phyloP scores from a whole-genome alignment of 1,284 basidiomycete species.

The Trichosporon coremiiforme region DNA sequence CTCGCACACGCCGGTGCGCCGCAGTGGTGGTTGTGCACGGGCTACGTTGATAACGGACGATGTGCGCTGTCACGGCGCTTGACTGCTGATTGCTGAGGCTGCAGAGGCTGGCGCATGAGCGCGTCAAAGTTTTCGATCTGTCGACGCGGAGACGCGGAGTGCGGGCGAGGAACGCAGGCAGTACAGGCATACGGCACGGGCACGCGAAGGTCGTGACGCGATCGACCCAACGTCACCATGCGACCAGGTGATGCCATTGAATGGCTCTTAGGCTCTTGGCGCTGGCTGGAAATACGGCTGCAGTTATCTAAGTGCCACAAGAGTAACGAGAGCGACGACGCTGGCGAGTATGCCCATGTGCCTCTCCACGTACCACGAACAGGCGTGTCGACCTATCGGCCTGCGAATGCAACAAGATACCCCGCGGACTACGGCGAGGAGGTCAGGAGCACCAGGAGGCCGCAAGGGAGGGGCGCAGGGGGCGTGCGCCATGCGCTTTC shows the following conservation, averaged over 20 bases:
- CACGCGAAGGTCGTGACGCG: slow-evolving; percentile 10
- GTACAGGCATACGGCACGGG: background rate
- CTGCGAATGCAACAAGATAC: no score
- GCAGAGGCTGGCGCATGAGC: background rate
- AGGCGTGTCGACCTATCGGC: no score
- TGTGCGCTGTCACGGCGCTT: background rate
- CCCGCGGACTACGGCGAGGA: no score
- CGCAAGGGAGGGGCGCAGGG: background rate
- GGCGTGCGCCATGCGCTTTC: background rate
- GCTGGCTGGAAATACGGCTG: background rate
- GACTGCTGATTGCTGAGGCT: no score
- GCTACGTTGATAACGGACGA: background rate
- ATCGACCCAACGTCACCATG: background rate
- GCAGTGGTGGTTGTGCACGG: background rate
- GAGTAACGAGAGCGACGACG: background rate
- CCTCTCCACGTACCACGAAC: background rate
- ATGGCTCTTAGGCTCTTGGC: background rate
- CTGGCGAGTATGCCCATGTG: background rate
- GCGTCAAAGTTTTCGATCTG: no score
- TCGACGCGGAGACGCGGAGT: background rate
- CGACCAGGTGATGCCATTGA: background rate
- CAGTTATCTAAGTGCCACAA: background rate
- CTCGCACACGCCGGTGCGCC: background rate
- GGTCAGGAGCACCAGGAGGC: no score
- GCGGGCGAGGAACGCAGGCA: background rate